phyloP scores from a whole-genome alignment of 2,329 filamentous ascomycete species.

The Pezizomycotina sp. region DNA sequence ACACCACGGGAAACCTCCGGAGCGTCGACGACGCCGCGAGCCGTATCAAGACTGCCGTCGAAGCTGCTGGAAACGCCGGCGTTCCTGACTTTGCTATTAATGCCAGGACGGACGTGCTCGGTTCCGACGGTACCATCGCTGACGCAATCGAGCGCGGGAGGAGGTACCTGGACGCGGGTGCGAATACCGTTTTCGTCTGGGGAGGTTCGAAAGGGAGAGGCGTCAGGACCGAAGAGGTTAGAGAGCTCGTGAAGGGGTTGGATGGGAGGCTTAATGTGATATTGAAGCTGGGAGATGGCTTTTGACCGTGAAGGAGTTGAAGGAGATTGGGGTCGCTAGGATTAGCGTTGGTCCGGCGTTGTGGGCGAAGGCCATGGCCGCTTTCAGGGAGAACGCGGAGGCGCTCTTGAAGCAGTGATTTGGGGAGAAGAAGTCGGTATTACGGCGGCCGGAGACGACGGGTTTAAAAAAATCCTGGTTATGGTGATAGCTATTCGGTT shows the following conservation, averaged over 20 bases:
- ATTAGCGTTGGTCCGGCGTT: slow-evolving; percentile 38
- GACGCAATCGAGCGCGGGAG: slow-evolving; percentile 37
- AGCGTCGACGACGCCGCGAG: slow-evolving; percentile 34
- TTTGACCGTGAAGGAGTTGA: slow-evolving; percentile 34
- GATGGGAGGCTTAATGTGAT: slow-evolving; percentile 32
- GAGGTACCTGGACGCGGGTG: slow-evolving; percentile 42
- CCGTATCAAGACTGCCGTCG: slow-evolving; percentile 33
- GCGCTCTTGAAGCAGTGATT: slow-evolving; percentile 4
- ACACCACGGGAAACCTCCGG: slow-evolving; percentile 28
- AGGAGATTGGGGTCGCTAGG: slow-evolving; percentile 37
- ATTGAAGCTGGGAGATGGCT: slow-evolving; percentile 25
- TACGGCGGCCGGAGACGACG: too few species aligned
- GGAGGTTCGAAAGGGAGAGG: slow-evolving; percentile 33
- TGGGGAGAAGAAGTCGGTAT: slow-evolving; percentile 6
- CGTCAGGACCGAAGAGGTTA: slow-evolving; percentile 34
- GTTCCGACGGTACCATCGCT: slow-evolving; percentile 24
- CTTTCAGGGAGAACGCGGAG: slow-evolving; percentile 10
- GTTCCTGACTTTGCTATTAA: slow-evolving; percentile 42
- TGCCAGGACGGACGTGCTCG: slow-evolving; percentile 41
- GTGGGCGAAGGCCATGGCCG: slow-evolving; percentile 7
- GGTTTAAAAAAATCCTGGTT: too few species aligned
- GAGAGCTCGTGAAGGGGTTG: slow-evolving; percentile 34
- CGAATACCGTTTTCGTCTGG: slow-evolving; percentile 45
- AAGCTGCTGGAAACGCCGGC: slow-evolving; percentile 33
- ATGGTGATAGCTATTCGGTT: too few species aligned